Evolutionary conservation across 2,329 filamentous ascomycete genomes (phyloP), one percentile per base, ranked within the genome.

Genomic region (Cyanodermella asteris): DNA sequence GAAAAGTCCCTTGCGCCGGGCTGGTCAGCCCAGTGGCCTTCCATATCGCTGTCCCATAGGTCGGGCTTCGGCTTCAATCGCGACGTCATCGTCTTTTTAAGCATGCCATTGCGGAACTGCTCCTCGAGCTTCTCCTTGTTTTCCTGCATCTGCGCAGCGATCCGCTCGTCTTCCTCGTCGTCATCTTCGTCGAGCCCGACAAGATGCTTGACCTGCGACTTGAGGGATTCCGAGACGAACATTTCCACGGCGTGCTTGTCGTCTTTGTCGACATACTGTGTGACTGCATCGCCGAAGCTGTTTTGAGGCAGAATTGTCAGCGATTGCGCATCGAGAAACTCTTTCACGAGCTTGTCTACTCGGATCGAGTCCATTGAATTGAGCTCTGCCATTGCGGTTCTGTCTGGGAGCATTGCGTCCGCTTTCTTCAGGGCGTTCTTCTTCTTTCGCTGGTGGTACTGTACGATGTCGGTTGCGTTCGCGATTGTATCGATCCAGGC

Each of bases 301-400:
- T 82, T 87, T 39, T 91, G 78, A 0, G 87, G 87, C 0, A 97
- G 59, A 24, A 97, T 87, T 29, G 82, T 91, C 16, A 97, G 64
- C 0, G 78, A 82, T 40, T 94, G 82, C 0, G 77, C 75, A 0
- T 66, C 65, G 3, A 97, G 61, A 38, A 82, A 93, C 36, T 94
- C 81, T 24, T 73, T 64, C 0, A 97, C 84, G 0, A 97, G 59
- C 34, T 74, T 73, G 34, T 90, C 80, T 4, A 97, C 81, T 39
- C 84, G 82, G 41, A 94, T 61, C 8, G 66, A 69, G 36, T 91
- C 78, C 3, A 77, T 53, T 3, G 53, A n/a, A n/a, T n/a, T 55
- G n/a, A 72, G 46, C 16, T 65, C 54, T 3, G 55, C 65, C 23
- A 75, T 53, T 3, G 72, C 55, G 1, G 65, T 51, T 18, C 67